phyloP scores from a whole-genome alignment of 1,284 basidiomycete species.

The Mycosarcoma mackinlayi region DNA sequence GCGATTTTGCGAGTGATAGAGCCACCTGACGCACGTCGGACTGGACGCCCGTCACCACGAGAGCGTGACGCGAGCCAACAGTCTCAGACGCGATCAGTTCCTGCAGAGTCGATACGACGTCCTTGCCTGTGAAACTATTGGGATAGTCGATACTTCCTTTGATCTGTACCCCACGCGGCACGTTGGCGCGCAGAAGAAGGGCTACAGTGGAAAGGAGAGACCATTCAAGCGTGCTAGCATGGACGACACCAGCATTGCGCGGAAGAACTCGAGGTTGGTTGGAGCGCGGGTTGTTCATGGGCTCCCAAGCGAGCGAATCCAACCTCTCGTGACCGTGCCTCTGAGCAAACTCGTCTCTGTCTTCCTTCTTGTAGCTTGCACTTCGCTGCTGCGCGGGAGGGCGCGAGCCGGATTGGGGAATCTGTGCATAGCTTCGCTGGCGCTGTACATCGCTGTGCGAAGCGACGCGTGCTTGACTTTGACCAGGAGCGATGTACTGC shows the following conservation, averaged over 20 bases:
- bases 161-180: slow-evolving; percentile 85
- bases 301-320: slow-evolving; percentile 45
- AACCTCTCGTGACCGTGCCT: slow-evolving; percentile 26
- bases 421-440: slow-evolving; percentile 12
- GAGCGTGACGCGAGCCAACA: slow-evolving; percentile 70
- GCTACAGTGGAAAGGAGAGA: slow-evolving; percentile 87
- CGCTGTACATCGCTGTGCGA: slow-evolving; percentile 14
- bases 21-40: slow-evolving; percentile 75
- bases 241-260: slow-evolving; percentile 1
- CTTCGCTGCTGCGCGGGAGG: slow-evolving; percentile 2
- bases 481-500: slow-evolving; percentile 5
- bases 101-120: slow-evolving; percentile 59
- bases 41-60: slow-evolving; percentile 16
- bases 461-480: neutral
- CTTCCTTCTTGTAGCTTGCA: slow-evolving; percentile 3
- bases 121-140: slow-evolving; percentile 64
- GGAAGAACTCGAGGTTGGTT: neutral
- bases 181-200: slow-evolving; percentile 84
- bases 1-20: slow-evolving; percentile 83
- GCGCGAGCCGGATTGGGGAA: neutral
- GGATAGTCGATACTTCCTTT: slow-evolving; percentile 66
- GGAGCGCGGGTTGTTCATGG: slow-evolving; percentile 25
- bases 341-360: slow-evolving; percentile 8
- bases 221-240: slow-evolving; percentile 73
- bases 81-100: slow-evolving; percentile 34